A percentile compares a stretch with the other conserved stretches of the same genome.
Conservation (phyloP, 2,329 filamentous ascomycete genomes). For the Thelonectria discophora region DNA sequence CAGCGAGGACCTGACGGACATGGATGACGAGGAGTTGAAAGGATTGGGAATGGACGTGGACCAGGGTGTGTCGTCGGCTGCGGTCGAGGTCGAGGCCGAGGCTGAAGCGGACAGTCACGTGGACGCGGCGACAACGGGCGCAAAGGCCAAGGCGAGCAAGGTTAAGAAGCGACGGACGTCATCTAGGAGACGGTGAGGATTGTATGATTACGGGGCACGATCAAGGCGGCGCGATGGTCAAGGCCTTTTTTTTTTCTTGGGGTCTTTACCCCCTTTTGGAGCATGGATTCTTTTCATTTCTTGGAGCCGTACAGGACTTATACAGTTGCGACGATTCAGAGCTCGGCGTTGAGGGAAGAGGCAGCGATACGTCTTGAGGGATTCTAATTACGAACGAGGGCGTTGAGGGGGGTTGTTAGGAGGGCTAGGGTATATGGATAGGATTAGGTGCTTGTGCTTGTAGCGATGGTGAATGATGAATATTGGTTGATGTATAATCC, state of each 20-base stretch:
- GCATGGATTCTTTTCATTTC: conserved; percentile 24
- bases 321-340: conserved; percentile 36
- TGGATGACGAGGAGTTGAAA: conserved; percentile 89
- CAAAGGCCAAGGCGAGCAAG: conserved; percentile 44
- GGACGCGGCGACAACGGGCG: conserved; percentile 31
- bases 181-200: conserved; percentile 48
- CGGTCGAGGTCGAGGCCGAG: conserved; percentile 36
- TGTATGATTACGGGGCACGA: too few species aligned
- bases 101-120: conserved; percentile 25
- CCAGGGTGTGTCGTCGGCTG: conserved; percentile 47
- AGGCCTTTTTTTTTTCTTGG: conserved; percentile 9
- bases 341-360: conserved; percentile 41
- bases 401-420: conserved; percentile 29
- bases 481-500: too few species aligned
- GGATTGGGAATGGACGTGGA: conserved; percentile 68
- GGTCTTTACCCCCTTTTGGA: not conserved
- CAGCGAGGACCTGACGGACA: conserved; percentile 89
- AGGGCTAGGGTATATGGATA: conserved; percentile 13
- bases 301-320: conserved; percentile 34
- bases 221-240: too few species aligned
- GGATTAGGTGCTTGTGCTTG: not conserved
- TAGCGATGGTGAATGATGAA: conserved; percentile 7
- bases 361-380: conserved; percentile 22
- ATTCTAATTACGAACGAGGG: conserved; percentile 35
- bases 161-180: conserved; percentile 49